Conservation (phyloP, 192 early-diverging fungal species). For the Funneliformis geosporum region DNA sequence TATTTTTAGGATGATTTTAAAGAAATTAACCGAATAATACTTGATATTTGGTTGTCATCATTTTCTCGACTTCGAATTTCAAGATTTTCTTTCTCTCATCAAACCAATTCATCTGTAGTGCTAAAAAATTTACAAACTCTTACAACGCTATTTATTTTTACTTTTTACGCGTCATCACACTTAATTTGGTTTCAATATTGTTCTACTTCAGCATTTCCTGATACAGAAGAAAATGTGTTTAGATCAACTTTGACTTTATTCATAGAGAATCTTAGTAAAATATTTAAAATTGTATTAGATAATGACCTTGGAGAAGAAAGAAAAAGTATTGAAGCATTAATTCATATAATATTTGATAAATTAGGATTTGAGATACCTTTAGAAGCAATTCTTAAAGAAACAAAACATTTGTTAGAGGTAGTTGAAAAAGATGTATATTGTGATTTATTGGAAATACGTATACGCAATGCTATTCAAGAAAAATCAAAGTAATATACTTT, state of each 20-base stretch:
- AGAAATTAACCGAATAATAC: conserved; percentile 14
- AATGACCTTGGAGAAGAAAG: neutral
- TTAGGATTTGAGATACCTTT: conserved; percentile 18
- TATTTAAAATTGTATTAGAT: conserved; percentile 1
- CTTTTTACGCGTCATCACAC: neutral
- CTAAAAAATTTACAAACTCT: neutral
- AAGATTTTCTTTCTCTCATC: neutral
- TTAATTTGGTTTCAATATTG: neutral
- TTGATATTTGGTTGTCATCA: conserved; percentile 1
- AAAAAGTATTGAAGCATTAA: neutral
- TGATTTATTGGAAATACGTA: neutral
- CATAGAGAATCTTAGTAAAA: neutral
- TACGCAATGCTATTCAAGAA: neutral
- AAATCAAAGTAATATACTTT: neutral
- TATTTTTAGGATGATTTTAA: conserved; percentile 8
- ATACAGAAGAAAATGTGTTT: neutral
- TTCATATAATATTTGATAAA: conserved; percentile 12
- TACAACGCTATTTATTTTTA: neutral
- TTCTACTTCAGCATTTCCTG: neutral
- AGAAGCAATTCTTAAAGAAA: neutral
- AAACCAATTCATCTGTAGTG: neutral
- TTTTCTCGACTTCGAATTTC: neutral
- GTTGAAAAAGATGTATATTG: neutral
- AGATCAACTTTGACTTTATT: neutral
- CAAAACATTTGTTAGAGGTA: neutral